Evolutionary conservation across 2,329 filamentous ascomycete genomes (phyloP), one percentile per base, ranked within the genome.

Genomic region (Fusarium pseudoanthophilum): DNA sequence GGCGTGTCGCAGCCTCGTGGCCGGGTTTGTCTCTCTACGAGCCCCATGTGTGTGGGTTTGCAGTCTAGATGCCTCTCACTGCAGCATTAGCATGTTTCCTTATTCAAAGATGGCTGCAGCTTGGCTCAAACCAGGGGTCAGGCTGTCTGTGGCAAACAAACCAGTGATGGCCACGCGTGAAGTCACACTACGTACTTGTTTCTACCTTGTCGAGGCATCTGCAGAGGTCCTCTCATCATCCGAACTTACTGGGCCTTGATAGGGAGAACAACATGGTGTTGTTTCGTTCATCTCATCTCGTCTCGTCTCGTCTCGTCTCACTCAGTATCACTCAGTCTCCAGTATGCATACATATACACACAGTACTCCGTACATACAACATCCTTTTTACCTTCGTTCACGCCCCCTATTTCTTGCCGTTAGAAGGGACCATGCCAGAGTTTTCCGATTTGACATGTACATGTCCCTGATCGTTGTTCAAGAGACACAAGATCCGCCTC

Each of bases 171-270:
- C 68, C 52, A 60, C 56, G 56, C 40, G 57, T 65, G 43, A 62
- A 51, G 60, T 66, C 52, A 51, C 26, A 56, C 61, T 59, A 56
- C 26, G 36, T 40, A 28, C 58, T 67, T 61, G 61, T 45, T 66
- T 56, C 26, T 60, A 63, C 75, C 71, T 69, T 75, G 66, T 62
- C 59, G 58, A 53, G 66, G 57, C 30, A 52, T 60, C 52, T 63
- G 58, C 67, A 71, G 69, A 67, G 55, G 48, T 77, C 64, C 66
- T 76, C 67, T 75, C 51, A 69, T 77, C 73, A 65, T 76, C 66
- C 57, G 66, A 73, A 68, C 69, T 72, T 57, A 39, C 48, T 67
- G 65, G 62, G 51, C 63, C 67, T 48, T 37, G 63, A 45, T 40
- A 65, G 61, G 64, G 42, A 71, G 32, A 34, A 51, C 43, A 58